Percentiles rank a stretch among this genome's conserved stretches.
These are phyloP conservation scores for Malus domestica DNA, from an alignment of 306 rosid genomes.

Conservation along the genomic window ASM211411v1 NC_041796.1:13007501-13008000, in stretches of 20 bases:
- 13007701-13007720: not conserved
- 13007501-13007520: conserved; percentile 36
- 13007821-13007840: not conserved
- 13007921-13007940: not conserved
- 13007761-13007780: conserved; percentile 25
- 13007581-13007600: conserved; percentile 20
- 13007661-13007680: not conserved
- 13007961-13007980: not conserved
- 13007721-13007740: not conserved
- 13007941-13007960: not conserved
- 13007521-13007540: conserved; percentile 52
- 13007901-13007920: not conserved
- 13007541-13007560: conserved; percentile 54
- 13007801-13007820: conserved; percentile 45
- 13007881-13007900: not conserved
- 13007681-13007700: not conserved
- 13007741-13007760: conserved; percentile 47
- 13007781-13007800: conserved; percentile 34
- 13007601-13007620: conserved; percentile 15
- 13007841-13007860: not conserved
- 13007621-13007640: conserved; percentile 21
- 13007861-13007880: conserved; percentile 27
- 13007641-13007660: conserved; percentile 21
- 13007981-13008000: not conserved
- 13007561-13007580: conserved; percentile 40